Evolutionary conservation across 306 rosid species (phyloP).

Genomic region (Corylus americana): DNA sequence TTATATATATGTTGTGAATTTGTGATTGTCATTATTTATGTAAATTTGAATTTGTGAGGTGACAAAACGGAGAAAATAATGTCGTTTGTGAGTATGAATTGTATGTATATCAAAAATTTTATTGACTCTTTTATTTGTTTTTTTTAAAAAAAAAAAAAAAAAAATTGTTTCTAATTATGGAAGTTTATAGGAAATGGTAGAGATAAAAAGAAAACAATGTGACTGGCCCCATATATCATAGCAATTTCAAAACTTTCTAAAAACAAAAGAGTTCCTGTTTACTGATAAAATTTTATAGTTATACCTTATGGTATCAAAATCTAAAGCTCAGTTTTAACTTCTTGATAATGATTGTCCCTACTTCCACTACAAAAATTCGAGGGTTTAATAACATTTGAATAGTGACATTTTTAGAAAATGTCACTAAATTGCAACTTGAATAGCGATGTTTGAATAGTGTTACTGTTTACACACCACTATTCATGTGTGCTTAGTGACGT

Average conservation of each 20-base stretch:
- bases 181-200: not conserved
- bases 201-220: not conserved
- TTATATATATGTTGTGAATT: constrained; percentile 28
- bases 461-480: too few species aligned
- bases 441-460: too few species aligned
- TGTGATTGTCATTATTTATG: not conserved
- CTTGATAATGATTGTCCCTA: too few species aligned
- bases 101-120: not conserved
- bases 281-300: too few species aligned
- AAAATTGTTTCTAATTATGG: not conserved
- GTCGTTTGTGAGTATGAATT: not conserved
- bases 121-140: not conserved
- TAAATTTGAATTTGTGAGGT: not conserved
- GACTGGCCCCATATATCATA: not conserved
- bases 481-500: fast-evolving
- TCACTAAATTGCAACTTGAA: too few species aligned
- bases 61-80: not conserved
- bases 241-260: not conserved
- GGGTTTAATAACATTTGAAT: too few species aligned
- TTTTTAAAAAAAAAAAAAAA: too few species aligned
- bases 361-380: too few species aligned
- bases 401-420: too few species aligned
- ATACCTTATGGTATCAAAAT: too few species aligned
- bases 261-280: not conserved
- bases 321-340: too few species aligned